Conservation (phyloP, 192 early-diverging fungal genomes). For the Chytriomyces confervae region DNA sequence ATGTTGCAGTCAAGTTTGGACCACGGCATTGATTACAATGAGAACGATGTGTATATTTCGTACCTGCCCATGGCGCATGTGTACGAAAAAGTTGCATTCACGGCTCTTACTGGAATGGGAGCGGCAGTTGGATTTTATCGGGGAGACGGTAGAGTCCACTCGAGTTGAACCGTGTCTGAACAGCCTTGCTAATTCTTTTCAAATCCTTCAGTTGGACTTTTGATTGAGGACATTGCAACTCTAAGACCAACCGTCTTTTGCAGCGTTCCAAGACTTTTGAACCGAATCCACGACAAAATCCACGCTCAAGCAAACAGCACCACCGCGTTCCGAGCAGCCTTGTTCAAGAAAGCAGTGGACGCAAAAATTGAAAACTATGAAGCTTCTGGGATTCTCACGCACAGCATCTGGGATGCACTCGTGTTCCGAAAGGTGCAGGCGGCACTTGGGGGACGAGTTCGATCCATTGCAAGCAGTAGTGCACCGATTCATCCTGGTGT, state of each 20-base stretch:
- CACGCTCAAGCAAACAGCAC: conserved; percentile 45
- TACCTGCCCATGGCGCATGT: conserved; percentile 90
- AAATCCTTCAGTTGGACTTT: conserved; percentile 45
- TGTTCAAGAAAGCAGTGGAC: conserved; percentile 22
- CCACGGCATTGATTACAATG: conserved; percentile 20
- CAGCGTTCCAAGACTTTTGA: conserved; percentile 87
- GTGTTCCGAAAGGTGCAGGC: conserved; percentile 84
- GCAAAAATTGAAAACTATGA: conserved; percentile 60
- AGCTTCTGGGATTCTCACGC: conserved; percentile 59
- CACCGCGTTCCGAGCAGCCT: conserved; percentile 18
- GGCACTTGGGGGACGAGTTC: conserved; percentile 72
- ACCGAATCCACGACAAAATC: conserved; percentile 86
- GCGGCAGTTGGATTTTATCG: conserved; percentile 74
- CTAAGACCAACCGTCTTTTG: conserved; percentile 88
- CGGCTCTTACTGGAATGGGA: conserved; percentile 60
- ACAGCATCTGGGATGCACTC: conserved; percentile 84
- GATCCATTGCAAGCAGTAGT: conserved; percentile 46
- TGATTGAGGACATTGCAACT: conserved; percentile 85
- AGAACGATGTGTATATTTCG: conserved; percentile 53
- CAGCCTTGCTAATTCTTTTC: no score
- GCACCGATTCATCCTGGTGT: conserved; percentile 60
- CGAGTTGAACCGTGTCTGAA: background rate
- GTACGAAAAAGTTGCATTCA: conserved; percentile 66
- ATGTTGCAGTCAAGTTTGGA: conserved; percentile 5
- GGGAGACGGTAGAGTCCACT: conserved; percentile 56